Base-by-base conservation (phyloP, 345 rosid genomes). In the Microthlaspi erraticum region DNA sequence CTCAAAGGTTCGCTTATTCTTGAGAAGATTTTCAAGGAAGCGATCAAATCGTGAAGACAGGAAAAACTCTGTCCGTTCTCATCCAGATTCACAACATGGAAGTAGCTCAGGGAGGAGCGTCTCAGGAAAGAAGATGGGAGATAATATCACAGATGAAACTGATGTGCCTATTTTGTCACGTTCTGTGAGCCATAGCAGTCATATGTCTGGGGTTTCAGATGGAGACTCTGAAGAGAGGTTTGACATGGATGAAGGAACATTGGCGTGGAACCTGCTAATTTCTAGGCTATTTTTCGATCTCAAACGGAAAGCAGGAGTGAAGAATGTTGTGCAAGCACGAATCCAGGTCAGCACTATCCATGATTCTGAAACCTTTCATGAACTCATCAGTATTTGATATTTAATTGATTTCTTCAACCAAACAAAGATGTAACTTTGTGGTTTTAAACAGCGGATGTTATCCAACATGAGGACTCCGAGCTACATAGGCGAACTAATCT, bases 251-350 rank as follows among this genome's bases (percentile, higher is more conserved):
- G 98, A 86, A 76, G 99, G 92, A 86, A 84, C 93, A 56, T 83
- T 88, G 5, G 91, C 93, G 33, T 91, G 87, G 92, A 94, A 94
- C 78, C 80, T 91, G 83, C 83, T 94, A 34, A 82, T 94, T 65
- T 88, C 96, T 39, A 86, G 97, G 74, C 80, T 91, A 19, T 89
- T 94, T 78, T 94, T 94, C 81, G 96, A 94, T 81, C 81, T 81
- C 72, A 89, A 80, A 80, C 74, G 67, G 59, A 86, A 83, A 61
- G 31, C 70, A 41, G 80, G 68, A 57, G 66, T 85, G 56, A 85
- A 80, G 72, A 83, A 50, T 67, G 79, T 80, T 8, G 9, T 86
- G 57, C 85, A 83, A 77, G 78, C 88, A 34, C 83, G 87, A 61
- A 82, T 91, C 69, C 98, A 91, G 99, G 99, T 88, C 32, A 64